phyloP scores from a whole-genome alignment of 768 basidiomycete species.

The Auricularia auricula-judae region DNA sequence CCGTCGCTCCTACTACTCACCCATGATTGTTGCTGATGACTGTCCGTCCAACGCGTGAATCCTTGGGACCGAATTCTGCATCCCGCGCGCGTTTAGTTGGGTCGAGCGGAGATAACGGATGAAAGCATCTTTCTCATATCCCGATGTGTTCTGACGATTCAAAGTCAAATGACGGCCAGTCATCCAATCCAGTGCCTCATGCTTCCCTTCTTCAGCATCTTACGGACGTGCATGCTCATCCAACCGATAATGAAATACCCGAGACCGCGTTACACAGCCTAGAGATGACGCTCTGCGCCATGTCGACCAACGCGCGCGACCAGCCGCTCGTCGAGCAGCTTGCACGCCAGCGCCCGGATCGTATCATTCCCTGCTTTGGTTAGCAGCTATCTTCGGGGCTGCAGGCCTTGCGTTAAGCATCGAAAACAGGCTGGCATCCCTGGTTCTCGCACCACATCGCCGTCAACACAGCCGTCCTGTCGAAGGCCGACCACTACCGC shows the following conservation, averaged over 20 bases:
- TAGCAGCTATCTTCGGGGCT: conserved; percentile 15
- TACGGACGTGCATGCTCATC: conserved; percentile 87
- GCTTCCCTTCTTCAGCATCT: conserved; percentile 46
- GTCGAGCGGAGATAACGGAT: too few relatives aligned
- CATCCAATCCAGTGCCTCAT: neutral
- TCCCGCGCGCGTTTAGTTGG: too few relatives aligned
- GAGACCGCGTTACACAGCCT: conserved; percentile 41
- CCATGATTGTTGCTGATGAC: too few relatives aligned
- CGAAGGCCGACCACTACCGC: conserved; percentile 69
- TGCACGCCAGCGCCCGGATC: conserved; percentile 46
- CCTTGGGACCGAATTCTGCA: rapidly evolving
- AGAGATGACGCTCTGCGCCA: conserved; percentile 66
- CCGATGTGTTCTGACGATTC: neutral
- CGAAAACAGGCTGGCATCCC: conserved; percentile 72
- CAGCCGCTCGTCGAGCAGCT: conserved; percentile 61
- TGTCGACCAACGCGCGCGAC: conserved; percentile 56
- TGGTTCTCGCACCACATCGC: conserved; percentile 85
- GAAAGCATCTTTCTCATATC: too few relatives aligned
- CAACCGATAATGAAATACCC: conserved; percentile 37
- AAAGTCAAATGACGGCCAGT: neutral
- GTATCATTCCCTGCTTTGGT: conserved; percentile 87
- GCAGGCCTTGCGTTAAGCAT: neutral
- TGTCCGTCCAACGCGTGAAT: too few relatives aligned
- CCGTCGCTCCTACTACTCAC: too few relatives aligned
- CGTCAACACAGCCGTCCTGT: conserved; percentile 19